Conservation (phyloP, 495 filamentous ascomycete genomes). For the Daldinia loculata region DNA sequence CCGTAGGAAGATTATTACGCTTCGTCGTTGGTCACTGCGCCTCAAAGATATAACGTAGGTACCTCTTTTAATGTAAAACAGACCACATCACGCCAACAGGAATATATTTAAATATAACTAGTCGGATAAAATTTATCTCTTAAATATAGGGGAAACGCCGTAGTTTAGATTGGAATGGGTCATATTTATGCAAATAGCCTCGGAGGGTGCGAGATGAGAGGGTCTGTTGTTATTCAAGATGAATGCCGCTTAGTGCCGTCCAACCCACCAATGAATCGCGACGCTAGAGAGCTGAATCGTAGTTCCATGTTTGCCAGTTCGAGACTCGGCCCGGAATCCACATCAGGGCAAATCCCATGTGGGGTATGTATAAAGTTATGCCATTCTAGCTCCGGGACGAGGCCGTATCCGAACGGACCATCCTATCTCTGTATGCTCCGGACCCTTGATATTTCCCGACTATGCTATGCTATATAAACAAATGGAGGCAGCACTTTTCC, state of each 20-base stretch:
- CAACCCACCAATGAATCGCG: conserved; percentile 7
- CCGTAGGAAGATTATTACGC: neutral
- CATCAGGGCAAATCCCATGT: neutral
- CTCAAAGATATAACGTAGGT: neutral
- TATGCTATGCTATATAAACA: conserved; percentile 8
- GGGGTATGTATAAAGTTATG: conserved; percentile 28
- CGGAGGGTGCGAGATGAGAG: conserved; percentile 1
- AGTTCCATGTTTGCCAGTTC: neutral
- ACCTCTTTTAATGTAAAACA: neutral
- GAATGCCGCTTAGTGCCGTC: neutral
- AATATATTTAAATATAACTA: neutral
- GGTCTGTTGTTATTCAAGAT: neutral
- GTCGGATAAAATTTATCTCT: neutral
- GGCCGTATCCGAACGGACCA: conserved; percentile 4
- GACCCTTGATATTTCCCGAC: neutral
- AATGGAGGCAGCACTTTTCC: conserved; percentile 2
- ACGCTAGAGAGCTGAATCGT: conserved; percentile 8
- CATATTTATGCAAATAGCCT: conserved; percentile 18
- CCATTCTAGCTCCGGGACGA: conserved; percentile 17
- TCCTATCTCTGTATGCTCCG: neutral
- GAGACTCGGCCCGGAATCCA: neutral
- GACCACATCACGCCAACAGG: neutral
- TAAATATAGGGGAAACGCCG: neutral
- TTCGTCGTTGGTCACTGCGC: neutral
- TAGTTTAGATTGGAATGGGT: neutral